A percentile compares a stretch with the other conserved stretches of the same genome.
phyloP scores from a whole-genome alignment of 2,329 filamentous ascomycete species.

The Bipolaris victoriae region DNA sequence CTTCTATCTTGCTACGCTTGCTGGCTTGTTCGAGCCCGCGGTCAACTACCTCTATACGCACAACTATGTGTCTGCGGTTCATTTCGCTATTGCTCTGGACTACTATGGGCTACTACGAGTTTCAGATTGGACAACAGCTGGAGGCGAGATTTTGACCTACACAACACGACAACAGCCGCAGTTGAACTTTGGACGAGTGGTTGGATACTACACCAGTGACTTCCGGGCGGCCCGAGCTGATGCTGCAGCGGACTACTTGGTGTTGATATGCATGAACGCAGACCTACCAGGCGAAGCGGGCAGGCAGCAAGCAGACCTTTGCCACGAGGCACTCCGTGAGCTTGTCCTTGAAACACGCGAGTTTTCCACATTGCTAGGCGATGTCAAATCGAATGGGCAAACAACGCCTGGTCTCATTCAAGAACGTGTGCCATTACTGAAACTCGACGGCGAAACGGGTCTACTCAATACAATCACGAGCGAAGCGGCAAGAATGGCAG shows the following conservation, averaged over 20 bases:
- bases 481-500: conserved; percentile 88
- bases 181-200: conserved; percentile 91
- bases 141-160: conserved; percentile 69
- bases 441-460: conserved; percentile 77
- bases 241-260: conserved; percentile 91
- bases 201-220: conserved; percentile 94
- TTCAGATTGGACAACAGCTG: conserved; percentile 73
- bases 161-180: conserved; percentile 75
- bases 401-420: conserved; percentile 88
- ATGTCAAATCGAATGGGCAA: conserved; percentile 84
- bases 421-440: conserved; percentile 80
- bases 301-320: conserved; percentile 77
- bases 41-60: conserved; percentile 90
- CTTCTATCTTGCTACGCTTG: conserved; percentile 89
- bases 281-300: conserved; percentile 78
- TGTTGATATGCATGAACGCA: conserved; percentile 87
- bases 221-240: conserved; percentile 90
- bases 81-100: conserved; percentile 87
- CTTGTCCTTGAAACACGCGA: conserved; percentile 96
- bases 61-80: conserved; percentile 90
- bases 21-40: conserved; percentile 93
- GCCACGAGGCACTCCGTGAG: conserved; percentile 90
- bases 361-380: conserved; percentile 91
- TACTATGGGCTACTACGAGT: conserved; percentile 73
- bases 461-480: conserved; percentile 92